A percentile compares a stretch with the other conserved stretches of the same genome.
Conservation (phyloP, 495 filamentous ascomycete species). For the Podospora tetraspora region DNA sequence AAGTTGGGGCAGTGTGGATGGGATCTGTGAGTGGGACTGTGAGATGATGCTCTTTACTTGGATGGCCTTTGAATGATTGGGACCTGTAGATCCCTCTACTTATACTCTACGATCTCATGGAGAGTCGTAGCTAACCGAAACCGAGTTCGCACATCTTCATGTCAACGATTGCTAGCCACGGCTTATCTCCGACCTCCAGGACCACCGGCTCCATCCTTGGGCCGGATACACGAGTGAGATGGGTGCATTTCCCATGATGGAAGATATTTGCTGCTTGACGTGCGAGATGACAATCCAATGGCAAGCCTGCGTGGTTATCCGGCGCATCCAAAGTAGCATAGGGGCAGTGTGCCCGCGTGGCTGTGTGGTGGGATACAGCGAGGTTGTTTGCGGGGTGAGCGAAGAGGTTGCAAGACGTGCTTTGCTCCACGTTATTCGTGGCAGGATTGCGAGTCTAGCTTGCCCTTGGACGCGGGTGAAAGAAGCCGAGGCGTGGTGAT, state of each 20-base stretch:
- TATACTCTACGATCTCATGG: not conserved
- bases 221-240: not conserved
- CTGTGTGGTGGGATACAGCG: not conserved
- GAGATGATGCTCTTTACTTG: not conserved
- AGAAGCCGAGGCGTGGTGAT: slow-evolving; percentile 5
- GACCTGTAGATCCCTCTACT: not conserved
- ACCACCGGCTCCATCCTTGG: not conserved
- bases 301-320: not conserved
- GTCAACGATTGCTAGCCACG: not conserved
- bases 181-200: slow-evolving; percentile 1
- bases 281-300: slow-evolving; percentile 15
- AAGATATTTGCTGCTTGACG: slow-evolving; percentile 21
- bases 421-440: slow-evolving; percentile 16
- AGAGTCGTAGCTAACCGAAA: not conserved
- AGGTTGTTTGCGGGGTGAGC: not conserved
- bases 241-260: slow-evolving; percentile 15
- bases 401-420: slow-evolving; percentile 14
- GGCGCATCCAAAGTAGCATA: not conserved
- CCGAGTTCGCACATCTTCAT: not conserved
- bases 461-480: not conserved
- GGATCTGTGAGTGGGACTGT: not conserved
- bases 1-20: not conserved
- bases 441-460: not conserved
- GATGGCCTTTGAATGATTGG: not conserved
- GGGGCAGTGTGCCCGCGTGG: not conserved